These are phyloP conservation scores for Monilinia fructicola DNA, from an alignment of 2,329 filamentous ascomycete species.

Conservation along the genomic window DNA sequence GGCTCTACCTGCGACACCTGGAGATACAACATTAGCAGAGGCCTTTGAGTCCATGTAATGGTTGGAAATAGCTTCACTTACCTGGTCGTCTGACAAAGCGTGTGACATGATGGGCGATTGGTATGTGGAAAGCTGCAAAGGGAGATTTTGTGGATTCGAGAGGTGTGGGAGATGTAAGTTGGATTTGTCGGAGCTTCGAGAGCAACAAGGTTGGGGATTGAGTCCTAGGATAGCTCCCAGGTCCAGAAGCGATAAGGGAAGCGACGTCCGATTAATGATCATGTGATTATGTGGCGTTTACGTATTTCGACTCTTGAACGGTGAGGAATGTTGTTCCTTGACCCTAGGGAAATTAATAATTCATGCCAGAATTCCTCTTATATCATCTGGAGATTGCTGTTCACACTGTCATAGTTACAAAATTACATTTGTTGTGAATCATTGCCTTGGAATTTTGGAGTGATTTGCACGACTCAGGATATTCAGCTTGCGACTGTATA, in stretches of 20 bases:
- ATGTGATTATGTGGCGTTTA: constrained; percentile 28
- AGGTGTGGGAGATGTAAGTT: constrained; percentile 25
- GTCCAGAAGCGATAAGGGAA: constrained; percentile 34
- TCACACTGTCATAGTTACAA: constrained; percentile 2
- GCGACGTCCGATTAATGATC: constrained; percentile 28
- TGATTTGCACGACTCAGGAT: constrained; percentile 20
- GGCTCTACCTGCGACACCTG: constrained; percentile 71
- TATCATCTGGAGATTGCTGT: constrained; percentile 12
- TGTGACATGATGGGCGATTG: constrained; percentile 74
- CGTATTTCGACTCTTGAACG: constrained; percentile 13
- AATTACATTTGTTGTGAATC: constrained; percentile 6
- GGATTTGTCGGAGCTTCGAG: constrained; percentile 27
- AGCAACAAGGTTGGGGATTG: constrained; percentile 23
- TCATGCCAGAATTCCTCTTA: not conserved
- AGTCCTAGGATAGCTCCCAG: constrained; percentile 20
- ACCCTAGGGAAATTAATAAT: constrained; percentile 16
- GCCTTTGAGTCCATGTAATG: constrained; percentile 4
- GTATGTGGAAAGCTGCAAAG: constrained; percentile 23
- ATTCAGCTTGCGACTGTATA: constrained; percentile 18
- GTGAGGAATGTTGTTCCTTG: constrained; percentile 17
- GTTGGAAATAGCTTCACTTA: constrained; percentile 45
- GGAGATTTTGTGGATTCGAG: constrained; percentile 21
- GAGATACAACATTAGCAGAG: constrained; percentile 29
- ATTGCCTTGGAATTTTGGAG: constrained; percentile 15
- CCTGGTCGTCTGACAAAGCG: constrained; percentile 97